These are phyloP conservation scores for Lippia alba DNA, from an alignment of 305 asterid genomes.

Conservation along the genomic window DNA sequence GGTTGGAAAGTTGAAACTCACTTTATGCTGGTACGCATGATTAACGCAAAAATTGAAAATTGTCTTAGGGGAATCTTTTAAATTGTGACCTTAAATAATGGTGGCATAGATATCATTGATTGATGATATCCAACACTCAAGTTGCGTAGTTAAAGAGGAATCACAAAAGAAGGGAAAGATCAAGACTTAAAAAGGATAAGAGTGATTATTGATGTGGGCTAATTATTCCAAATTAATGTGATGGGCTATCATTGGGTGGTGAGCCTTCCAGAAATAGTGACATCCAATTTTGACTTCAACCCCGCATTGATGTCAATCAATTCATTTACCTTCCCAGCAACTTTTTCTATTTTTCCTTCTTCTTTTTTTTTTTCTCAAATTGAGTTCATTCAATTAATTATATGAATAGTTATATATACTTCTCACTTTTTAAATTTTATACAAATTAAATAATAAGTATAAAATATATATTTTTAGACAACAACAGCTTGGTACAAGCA, in stretches of 20 bases:
- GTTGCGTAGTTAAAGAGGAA: not conserved
- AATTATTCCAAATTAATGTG: not conserved
- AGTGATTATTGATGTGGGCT: no score
- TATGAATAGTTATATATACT: no score
- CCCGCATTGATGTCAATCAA: not conserved
- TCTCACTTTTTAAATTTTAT: no score
- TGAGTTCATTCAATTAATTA: no score
- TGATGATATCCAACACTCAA: not conserved
- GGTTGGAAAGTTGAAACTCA: not conserved
- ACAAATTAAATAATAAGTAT: no score
- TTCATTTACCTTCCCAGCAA: no score
- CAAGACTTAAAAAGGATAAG: not conserved
- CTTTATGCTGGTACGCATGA: not conserved
- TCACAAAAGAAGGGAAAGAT: not conserved
- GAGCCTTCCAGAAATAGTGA: slow-evolving; percentile 4
- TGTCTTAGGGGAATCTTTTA: not conserved
- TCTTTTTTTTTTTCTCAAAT: no score
- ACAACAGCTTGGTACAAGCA: no score
- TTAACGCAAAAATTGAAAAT: not conserved
- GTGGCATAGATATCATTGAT: not conserved
- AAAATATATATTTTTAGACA: no score
- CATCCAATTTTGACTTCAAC: slow-evolving; percentile 2
- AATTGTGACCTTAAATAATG: not conserved
- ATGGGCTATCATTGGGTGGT: not conserved
- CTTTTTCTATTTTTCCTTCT: no score